Percentiles rank a stretch among this genome's conserved stretches.
phyloP scores from a whole-genome alignment of 441 rosid species.

The Pelargonium australe region DNA sequence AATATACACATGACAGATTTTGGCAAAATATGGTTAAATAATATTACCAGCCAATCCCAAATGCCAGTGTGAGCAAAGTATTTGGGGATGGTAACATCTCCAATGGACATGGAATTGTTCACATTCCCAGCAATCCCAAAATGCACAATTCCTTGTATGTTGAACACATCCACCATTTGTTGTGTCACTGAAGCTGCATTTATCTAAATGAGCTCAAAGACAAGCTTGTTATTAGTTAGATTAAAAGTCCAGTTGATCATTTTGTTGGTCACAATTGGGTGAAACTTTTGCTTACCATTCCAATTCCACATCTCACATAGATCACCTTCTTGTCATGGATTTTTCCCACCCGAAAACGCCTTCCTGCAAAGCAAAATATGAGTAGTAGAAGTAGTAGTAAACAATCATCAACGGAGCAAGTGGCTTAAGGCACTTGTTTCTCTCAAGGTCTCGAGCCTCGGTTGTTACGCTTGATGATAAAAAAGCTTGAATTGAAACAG shows the following conservation, averaged over 20 bases:
- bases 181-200: slow-evolving; percentile 21
- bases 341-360: slow-evolving; percentile 34
- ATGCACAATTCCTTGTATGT: slow-evolving; percentile 37
- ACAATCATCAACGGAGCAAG: too few species aligned
- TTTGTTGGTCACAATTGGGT: neutral
- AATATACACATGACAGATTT: neutral
- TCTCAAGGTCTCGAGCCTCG: too few species aligned
- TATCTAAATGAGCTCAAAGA: neutral
- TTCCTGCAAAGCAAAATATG: slow-evolving; percentile 21
- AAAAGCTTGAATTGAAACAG: too few species aligned
- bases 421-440: too few species aligned
- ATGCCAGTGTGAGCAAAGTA: slow-evolving; percentile 40
- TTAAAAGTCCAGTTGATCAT: too few species aligned
- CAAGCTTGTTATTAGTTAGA: too few species aligned
- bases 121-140: slow-evolving; percentile 49
- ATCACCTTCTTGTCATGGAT: slow-evolving; percentile 32
- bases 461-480: too few species aligned
- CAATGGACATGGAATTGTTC: slow-evolving; percentile 44
- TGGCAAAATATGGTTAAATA: too few species aligned
- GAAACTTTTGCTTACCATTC: slow-evolving; percentile 27
- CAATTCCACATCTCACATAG: slow-evolving; percentile 40
- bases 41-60: slow-evolving; percentile 49
- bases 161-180: slow-evolving; percentile 44
- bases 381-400: too few species aligned
- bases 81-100: slow-evolving; percentile 52